Percentiles rank a stretch among this genome's conserved stretches.
phyloP scores from a whole-genome alignment of 2,329 filamentous ascomycete species.

The Lasiodiplodia sp. region DNA sequence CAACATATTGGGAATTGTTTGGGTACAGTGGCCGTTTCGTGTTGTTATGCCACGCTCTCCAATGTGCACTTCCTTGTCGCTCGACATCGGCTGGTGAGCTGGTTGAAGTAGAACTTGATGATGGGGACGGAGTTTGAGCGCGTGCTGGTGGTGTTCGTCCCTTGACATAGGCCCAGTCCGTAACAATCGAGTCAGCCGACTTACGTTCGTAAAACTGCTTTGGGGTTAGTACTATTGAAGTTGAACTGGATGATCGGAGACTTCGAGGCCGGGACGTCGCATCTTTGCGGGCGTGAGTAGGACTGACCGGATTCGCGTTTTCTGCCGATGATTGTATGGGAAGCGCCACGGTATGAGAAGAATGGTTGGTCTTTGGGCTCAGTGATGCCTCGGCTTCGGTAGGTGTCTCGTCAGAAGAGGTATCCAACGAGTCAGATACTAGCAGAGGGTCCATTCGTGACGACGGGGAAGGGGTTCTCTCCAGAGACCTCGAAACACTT shows the following conservation, averaged over 20 bases:
- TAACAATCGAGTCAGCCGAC: conserved; percentile 34
- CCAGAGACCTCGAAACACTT: conserved; percentile 46
- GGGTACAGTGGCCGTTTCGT: not conserved
- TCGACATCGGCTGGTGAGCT: not conserved
- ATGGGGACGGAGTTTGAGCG: conserved; percentile 13
- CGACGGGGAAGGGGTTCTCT: conserved; percentile 38
- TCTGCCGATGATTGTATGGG: not conserved
- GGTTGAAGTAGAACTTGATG: not conserved
- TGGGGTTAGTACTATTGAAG: conserved; percentile 28
- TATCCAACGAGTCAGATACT: conserved; percentile 20
- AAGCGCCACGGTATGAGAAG: not conserved
- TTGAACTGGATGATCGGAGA: not conserved
- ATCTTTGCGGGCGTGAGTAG: not conserved
- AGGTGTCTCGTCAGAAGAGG: not conserved
- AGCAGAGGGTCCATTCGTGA: conserved; percentile 30
- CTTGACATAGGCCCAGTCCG: conserved; percentile 42
- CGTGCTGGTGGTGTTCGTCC: not conserved
- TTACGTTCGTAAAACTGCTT: conserved; percentile 28
- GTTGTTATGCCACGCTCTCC: conserved; percentile 27
- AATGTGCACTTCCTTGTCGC: conserved; percentile 23
- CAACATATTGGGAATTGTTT: not conserved
- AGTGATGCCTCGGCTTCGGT: not conserved
- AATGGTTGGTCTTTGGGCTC: conserved; percentile 8
- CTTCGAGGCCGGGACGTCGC: not conserved
- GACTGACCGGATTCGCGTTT: conserved; percentile 3